These are phyloP conservation scores for Tolypocladium amazonense DNA, from an alignment of 2,329 filamentous ascomycete species.

Conservation along the genomic window DNA sequence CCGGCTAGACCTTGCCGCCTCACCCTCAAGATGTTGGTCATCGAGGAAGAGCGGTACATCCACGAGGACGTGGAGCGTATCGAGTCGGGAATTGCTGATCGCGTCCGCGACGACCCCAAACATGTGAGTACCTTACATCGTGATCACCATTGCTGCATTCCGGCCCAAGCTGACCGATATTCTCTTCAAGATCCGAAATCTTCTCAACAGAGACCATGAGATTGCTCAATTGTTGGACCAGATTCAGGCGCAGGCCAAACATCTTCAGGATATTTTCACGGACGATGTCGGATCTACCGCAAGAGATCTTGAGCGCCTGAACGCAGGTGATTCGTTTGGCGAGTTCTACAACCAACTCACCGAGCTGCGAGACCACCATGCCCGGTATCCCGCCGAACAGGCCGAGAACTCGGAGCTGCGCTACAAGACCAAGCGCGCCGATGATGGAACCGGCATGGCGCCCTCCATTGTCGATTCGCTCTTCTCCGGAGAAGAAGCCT, in stretches of 20 bases:
- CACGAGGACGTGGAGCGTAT: slow-evolving; percentile 95
- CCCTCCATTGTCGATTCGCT: slow-evolving; percentile 71
- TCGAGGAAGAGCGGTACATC: slow-evolving; percentile 88
- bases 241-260: slow-evolving; percentile 76
- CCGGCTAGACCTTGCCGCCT: background rate
- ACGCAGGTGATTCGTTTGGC: slow-evolving; percentile 76
- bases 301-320: slow-evolving; percentile 74
- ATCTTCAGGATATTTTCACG: slow-evolving; percentile 73
- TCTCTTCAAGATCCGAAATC: slow-evolving; percentile 63
- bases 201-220: slow-evolving; percentile 85
- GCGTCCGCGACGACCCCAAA: slow-evolving; percentile 77
- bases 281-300: slow-evolving; percentile 63
- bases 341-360: slow-evolving; percentile 82
- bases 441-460: slow-evolving; percentile 52
- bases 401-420: slow-evolving; percentile 91
- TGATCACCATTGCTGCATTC: background rate
- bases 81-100: slow-evolving; percentile 87
- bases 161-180: slow-evolving; percentile 10
- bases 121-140: slow-evolving; percentile 47
- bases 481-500: slow-evolving; percentile 93
- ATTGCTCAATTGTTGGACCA: slow-evolving; percentile 76
- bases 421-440: slow-evolving; percentile 62
- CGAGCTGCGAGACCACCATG: slow-evolving; percentile 78
- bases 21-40: slow-evolving; percentile 54
- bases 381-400: slow-evolving; percentile 84